Evolutionary conservation across 805 yeast genomes (phyloP), one percentile per base, ranked within the genome.

Genomic region (Nadsonia fulvescens): DNA sequence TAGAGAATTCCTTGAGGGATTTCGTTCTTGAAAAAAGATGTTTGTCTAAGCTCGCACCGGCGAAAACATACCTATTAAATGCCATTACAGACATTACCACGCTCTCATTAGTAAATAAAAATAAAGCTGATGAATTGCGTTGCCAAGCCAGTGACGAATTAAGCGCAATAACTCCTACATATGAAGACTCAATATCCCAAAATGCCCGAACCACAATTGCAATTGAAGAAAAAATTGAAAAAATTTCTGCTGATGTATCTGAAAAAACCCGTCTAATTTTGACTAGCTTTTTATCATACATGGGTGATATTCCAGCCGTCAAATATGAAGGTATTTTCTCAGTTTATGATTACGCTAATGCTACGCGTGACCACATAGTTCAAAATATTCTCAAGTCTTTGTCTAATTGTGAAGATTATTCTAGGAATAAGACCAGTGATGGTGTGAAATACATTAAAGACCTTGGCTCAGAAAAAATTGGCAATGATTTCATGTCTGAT

Each of bases 21-120:
- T 89, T 89, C 47, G 71, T 89, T 4, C 58, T 89, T 12, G 93
- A 86, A 37, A 89, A 83, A 40, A 64, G 98, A 40, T 70, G 94
- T 0, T 48, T 76, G 7, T 82, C 96, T 0, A 89, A 89, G 45
- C 56, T 89, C 8, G 63, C 79, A 18, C 99, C 99, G 0, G 96
- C 94, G 0, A 81, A 82, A 43, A 83, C 73, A n/a, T 89, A 76
- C 39, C 51, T 86, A 15, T 33, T 59, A 11, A 86, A 82, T 39
- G 43, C 83, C 8, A 60, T 77, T 21, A 47, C 47, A 12, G 99
- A 89, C 41, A 42, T 86, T 20, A 53, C 54, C 25, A 49, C 53
- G 1, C 54, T 89, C 12, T 61, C 91, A 0, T 50, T 57, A 6
- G 50, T 65, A n/a, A 89, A 83, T 44, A 59, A 67, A 26, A 48